Evolutionary conservation across 2,329 filamentous ascomycete genomes (phyloP), one percentile per base, ranked within the genome.

Genomic region (Cordyceps pruinosa): DNA sequence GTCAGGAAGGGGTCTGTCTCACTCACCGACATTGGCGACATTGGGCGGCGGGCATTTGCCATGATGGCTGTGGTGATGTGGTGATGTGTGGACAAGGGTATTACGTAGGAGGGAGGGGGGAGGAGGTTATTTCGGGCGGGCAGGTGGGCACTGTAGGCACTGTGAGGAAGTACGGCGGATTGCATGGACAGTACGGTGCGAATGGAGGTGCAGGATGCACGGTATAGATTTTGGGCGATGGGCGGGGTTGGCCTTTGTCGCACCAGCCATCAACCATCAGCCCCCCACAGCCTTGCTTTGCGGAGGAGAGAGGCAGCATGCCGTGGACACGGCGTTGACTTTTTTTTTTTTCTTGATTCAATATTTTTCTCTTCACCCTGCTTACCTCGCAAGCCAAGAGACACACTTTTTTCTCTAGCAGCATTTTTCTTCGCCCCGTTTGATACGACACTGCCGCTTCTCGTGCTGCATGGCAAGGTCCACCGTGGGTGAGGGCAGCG

Each of bases 221-320:
- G 15, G 52, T 55, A 5, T 55, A 55, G 52, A 55, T 55, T 55
- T 28, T 44, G 37, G 15, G 37, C 42, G 52, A 47, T 55, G 42
- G 52, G 32, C 52, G 52, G 44, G 44, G 52, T 34, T 37, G 32
- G 44, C 26, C 39, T 42, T n/a, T 42, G 39, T 42, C 39, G 19
- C 37, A 39, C 37, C 34, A 37, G 15, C n/a, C n/a, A n/a, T n/a
- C n/a, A n/a, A n/a, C n/a, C n/a, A n/a, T n/a, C n/a, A n/a, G n/a
- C n/a, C n/a, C 37, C 37, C 37, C 37, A n/a, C 37, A 39, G 37
- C 37, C 34, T 6, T 35, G 34, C 4, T 4, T 23, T 17, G 4
- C 35, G 19, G n/a, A 12, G 5, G 49, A 3, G 7, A 13, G 6
- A 6, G 15, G 25, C 15, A 46, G 25, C 9, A n/a, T 19, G 37